Base-by-base conservation (phyloP, 2,329 filamentous ascomycete genomes). In the Cytospora schulzeri region DNA sequence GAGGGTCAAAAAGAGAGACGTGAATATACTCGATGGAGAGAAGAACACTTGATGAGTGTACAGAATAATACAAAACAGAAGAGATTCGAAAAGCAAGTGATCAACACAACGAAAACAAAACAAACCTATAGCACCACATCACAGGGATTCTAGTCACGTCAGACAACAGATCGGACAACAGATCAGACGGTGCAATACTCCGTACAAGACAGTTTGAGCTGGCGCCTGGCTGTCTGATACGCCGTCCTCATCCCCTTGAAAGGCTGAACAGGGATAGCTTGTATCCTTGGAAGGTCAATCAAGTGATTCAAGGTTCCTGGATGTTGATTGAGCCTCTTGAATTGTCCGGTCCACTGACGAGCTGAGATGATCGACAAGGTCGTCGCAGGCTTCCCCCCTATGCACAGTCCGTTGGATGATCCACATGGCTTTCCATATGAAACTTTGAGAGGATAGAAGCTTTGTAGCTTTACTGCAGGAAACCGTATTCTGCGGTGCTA, bases 1-100 rank as follows among this genome's bases (percentile, higher is more conserved):
- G 31, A 28, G 56, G n/a, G 50, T 45, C 24, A 24, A 57, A 15
- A n/a, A 62, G n/a, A 62, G 29, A 31, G 53, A 24, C n/a, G 31
- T 24, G 56, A 59, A 52, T n/a, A 51, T 59, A 35, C 33, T 24
- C 31, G 54, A 55, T 45, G 28, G 53, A 15, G 29, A 31, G 28
- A 29, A 12, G 26, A 15, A 51, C 33, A 38, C 28, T 48, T 24
- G 45, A 48, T 24, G 11, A 24, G 11, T 7, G 7, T 48, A 48
- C 22, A 24, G 11, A 24, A 45, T 17, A 45, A 45, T 5, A 48
- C 22, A 48, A 48, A 4, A 48, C 22, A 24, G 45, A 24, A 48
- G n/a, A 4, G 45, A 24, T 3, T n/a, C 2, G 11, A 14, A 5
- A 11, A 11, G n/a, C 1, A 14, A 48, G 17, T 48, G 45, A 24